A percentile compares a stretch with the other conserved stretches of the same genome.
These are phyloP conservation scores for Artemisia argyi DNA, from an alignment of 129 eudicot genomes.

Conservation along the genomic window DNA sequence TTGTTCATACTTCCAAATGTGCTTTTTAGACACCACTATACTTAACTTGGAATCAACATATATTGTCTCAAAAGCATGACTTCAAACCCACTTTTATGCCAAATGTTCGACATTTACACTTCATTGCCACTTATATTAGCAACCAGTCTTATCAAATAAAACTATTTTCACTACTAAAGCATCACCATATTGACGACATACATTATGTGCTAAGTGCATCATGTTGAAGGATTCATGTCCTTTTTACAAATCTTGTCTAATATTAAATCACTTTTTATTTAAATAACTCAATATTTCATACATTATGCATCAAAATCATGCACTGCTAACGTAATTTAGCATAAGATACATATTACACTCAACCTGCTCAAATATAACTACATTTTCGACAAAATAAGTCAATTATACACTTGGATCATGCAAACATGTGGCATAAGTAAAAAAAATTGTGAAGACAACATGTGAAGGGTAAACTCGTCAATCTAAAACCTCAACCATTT, in stretches of 20 bases:
- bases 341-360: constrained; percentile 21
- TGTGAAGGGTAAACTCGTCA: constrained; percentile 26
- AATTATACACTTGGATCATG: constrained; percentile 1
- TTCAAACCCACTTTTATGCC: constrained; percentile 18
- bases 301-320: constrained; percentile 20
- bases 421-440: not conserved
- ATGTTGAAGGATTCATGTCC: constrained; percentile 2
- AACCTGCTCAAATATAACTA: constrained; percentile 18
- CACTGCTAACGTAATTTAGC: constrained; percentile 12
- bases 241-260: constrained; percentile 8
- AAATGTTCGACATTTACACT: not conserved
- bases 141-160: not conserved
- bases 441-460: constrained; percentile 3
- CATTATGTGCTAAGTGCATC: constrained; percentile 21
- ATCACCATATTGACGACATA: not conserved
- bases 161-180: constrained; percentile 6
- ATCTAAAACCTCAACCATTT: not conserved
- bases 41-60: constrained; percentile 17
- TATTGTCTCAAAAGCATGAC: constrained; percentile 6
- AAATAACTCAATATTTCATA: constrained; percentile 3
- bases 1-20: constrained; percentile 15
- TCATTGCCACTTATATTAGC: constrained; percentile 13
- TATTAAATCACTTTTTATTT: constrained; percentile 25
- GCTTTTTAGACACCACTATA: constrained; percentile 26
- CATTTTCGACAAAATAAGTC: constrained; percentile 1